Conservation (phyloP, 495 filamentous ascomycete species). For the Penicillium waksmanii region DNA sequence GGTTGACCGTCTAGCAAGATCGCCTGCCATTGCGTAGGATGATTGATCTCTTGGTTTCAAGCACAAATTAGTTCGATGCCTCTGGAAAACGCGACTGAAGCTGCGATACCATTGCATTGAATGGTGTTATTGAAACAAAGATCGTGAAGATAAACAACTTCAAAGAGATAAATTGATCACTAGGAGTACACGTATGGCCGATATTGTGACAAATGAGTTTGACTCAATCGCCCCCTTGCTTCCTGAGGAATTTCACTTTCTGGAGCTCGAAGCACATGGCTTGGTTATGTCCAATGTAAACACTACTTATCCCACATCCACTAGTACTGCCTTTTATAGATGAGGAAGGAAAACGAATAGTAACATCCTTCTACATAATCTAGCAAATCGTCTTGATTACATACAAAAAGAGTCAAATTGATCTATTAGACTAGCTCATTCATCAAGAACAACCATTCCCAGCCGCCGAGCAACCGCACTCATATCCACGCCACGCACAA, state of each 20-base stretch:
- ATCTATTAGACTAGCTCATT: constrained; percentile 6
- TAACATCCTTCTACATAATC: background rate
- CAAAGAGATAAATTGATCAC: constrained; percentile 2
- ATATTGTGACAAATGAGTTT: constrained; percentile 2
- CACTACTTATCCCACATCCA: constrained; percentile 1
- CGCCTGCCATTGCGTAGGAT: background rate
- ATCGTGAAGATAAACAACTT: constrained; percentile 2
- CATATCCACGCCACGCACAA: constrained; percentile 14
- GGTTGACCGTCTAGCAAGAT: constrained; percentile 1
- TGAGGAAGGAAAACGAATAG: background rate
- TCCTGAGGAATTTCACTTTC: constrained; percentile 2
- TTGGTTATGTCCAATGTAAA: constrained; percentile 1
- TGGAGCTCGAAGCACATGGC: constrained; percentile 1
- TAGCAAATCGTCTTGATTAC: background rate
- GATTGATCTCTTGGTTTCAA: constrained; percentile 2
- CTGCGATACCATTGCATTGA: constrained; percentile 1
- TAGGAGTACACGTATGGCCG: background rate
- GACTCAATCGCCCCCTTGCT: constrained; percentile 1
- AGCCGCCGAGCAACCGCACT: constrained; percentile 5
- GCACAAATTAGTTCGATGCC: constrained; percentile 1
- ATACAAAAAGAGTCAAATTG: background rate
- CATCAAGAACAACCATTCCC: constrained; percentile 13
- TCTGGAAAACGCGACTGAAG: constrained; percentile 1
- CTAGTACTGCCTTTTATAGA: constrained; percentile 2
- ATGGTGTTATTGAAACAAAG: constrained; percentile 2